Base-by-base conservation (phyloP, 2,329 filamentous ascomycete species). In the Penicillium polonicum region DNA sequence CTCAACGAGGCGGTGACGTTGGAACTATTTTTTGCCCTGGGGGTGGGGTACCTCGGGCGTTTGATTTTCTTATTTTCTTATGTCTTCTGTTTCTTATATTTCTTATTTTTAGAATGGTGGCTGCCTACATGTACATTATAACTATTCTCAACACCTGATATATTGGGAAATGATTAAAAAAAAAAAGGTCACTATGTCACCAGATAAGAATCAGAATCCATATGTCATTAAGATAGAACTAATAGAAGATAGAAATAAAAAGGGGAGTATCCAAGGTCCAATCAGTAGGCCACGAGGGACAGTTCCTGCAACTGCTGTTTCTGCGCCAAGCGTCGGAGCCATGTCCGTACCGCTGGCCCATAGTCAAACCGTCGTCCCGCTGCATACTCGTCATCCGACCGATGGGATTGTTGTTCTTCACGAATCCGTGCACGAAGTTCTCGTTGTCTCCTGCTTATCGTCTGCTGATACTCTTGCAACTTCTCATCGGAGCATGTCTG, bases 281-380 rank as follows among this genome's bases (percentile, higher is more conserved):
- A 65, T 65, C 60, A 55, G 35, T 59, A 36, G 29, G 44, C 65
- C 64, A 65, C 63, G 63, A 63, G 63, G 60, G 46, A 51, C 21
- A 77, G 54, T 19, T 68, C 63, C 57, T 72, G 66, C 55, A 94
- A 72, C 2, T 84, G 75, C 1, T 84, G 85, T 65, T 88, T 87
- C 58, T 86, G 84, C 1, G 88, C 88, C 57, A 95, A 79, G 60
- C 83, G 84, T 62, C 82, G 82, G 44, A 92, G 74, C 86, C 90
- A 93, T 38, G 75, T 78, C 65, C 89, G 85, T 23, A 93, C 80
- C 0, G 86, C 84, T 0, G 85, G 84, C 0, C 84, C 86, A 68
- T 89, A 90, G 68, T 95, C 89, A 67, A 85, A 77, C 44, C 76
- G 69, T 50, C 76, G 71, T 36, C 75, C 72, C 21, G 71, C 70